phyloP scores from a whole-genome alignment of 1,139 yeast genomes.

The Hemisphaericaspora lyxosophila region DNA sequence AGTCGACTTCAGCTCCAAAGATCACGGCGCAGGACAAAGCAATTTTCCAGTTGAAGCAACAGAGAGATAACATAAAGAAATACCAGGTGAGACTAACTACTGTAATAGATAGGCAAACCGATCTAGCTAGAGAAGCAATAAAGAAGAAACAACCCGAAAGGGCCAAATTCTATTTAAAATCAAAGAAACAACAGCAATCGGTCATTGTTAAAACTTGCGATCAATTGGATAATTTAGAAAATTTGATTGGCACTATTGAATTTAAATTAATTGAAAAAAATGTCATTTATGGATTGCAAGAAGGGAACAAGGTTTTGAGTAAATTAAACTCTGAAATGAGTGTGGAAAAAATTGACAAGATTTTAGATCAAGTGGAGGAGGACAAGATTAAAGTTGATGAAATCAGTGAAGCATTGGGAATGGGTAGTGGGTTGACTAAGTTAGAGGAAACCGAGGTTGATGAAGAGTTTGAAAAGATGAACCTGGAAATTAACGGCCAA shows the following conservation, averaged over 20 bases:
- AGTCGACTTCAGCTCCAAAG: slow-evolving; percentile 48
- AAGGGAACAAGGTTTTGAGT: slow-evolving; percentile 75
- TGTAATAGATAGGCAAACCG: slow-evolving; percentile 57
- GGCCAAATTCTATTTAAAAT: slow-evolving; percentile 71
- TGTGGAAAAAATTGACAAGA: slow-evolving; percentile 72
- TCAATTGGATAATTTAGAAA: slow-evolving; percentile 77
- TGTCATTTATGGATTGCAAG: slow-evolving; percentile 72
- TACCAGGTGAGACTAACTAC: slow-evolving; percentile 63
- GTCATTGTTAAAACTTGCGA: slow-evolving; percentile 67
- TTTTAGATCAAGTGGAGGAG: slow-evolving; percentile 83
- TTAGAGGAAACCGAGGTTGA: slow-evolving; percentile 67
- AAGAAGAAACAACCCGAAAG: slow-evolving; percentile 51
- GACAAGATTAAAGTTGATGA: slow-evolving; percentile 77
- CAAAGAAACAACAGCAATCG: slow-evolving; percentile 79
- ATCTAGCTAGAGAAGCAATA: slow-evolving; percentile 59
- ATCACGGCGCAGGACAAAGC: slow-evolving; percentile 86
- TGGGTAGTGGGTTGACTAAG: slow-evolving; percentile 43
- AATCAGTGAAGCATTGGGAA: slow-evolving; percentile 50
- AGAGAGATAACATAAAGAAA: slow-evolving; percentile 78
- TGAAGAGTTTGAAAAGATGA: slow-evolving; percentile 55
- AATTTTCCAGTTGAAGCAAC: slow-evolving; percentile 78
- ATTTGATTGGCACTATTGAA: slow-evolving; percentile 73
- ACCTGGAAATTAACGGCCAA: slow-evolving; percentile 37
- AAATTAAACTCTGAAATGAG: slow-evolving; percentile 77
- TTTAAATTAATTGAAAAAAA: slow-evolving; percentile 87